Conservation (phyloP, 169 alveolate species). For the Cryptosporidium parvum region DNA sequence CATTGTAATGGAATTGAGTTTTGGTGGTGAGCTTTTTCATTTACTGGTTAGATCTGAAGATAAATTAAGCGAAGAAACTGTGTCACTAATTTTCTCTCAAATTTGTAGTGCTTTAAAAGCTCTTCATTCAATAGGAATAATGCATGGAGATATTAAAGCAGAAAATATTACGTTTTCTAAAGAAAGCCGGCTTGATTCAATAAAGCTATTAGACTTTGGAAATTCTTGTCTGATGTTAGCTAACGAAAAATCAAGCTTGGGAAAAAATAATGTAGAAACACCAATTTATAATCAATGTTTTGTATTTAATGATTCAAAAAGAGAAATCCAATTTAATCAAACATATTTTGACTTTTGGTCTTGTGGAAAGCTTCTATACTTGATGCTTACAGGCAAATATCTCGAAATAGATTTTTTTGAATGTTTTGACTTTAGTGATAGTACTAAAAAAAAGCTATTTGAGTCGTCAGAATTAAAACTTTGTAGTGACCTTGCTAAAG, state of each 20-base stretch:
- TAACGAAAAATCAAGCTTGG: not conserved
- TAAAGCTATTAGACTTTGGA: constrained; percentile 86
- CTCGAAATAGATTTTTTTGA: constrained; percentile 46
- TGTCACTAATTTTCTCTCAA: constrained; percentile 78
- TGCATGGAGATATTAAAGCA: constrained; percentile 86
- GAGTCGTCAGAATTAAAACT: constrained; percentile 37
- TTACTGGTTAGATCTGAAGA: constrained; percentile 78
- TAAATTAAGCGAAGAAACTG: constrained; percentile 62
- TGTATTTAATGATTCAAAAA: constrained; percentile 27
- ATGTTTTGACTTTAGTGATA: not conserved
- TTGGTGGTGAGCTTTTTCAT: constrained; percentile 82
- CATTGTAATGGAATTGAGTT: constrained; percentile 78
- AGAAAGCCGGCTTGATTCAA: constrained; percentile 75
- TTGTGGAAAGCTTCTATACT: constrained; percentile 53
- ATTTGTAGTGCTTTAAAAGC: constrained; percentile 76
- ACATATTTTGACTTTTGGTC: constrained; percentile 61
- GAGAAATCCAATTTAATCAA: constrained; percentile 7
- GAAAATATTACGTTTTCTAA: constrained; percentile 84
- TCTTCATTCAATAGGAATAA: constrained; percentile 80
- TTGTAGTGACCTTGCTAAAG: constrained; percentile 69
- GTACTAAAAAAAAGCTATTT: constrained; percentile 3
- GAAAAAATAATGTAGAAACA: not conserved
- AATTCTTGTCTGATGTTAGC: constrained; percentile 34
- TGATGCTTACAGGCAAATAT: constrained; percentile 40
- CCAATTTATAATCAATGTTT: not conserved